Evolutionary conservation across 345 rosid genomes (phyloP), one percentile per base, ranked within the genome.

Genomic region (Pugionium cornutum): DNA sequence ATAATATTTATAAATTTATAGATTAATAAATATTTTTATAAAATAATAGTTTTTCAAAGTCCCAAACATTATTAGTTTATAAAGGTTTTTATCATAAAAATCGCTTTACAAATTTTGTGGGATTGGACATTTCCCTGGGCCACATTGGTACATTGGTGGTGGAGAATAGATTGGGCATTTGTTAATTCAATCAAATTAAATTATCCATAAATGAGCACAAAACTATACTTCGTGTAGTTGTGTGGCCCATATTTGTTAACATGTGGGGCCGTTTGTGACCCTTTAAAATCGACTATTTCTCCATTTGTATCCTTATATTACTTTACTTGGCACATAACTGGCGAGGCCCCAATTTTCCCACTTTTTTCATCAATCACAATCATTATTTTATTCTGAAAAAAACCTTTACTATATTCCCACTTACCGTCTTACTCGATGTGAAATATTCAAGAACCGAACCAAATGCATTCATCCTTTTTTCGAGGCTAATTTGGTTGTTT

Each of bases 301-400:
- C 34, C 26, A 61, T 60, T 55, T 53, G 49, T 40, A 55, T 2
- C 77, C 73, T 53, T 67, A 44, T 60, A 60, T 67, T 53, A 25
- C 46, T 44, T 67, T 66, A 46, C 62, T 59, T 73, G 68, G 62
- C 67, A 35, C 35, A 65, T 50, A 27, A 71, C 48, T 50, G 70
- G 65, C 35, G 50, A 45, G 25, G 76, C 1, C 51, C 67, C 58
- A 57, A 30, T 3, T 42, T 41, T 41, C 6, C 44, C 49, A 29
- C 31, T 31, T 33, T 1, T 5, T 1, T 41, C 10, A 6, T 4
- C 0, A 31, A 18, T 29, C 9, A 30, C 9, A 30, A 29, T 32
- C 18, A 42, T 42, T 42, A 42, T 1, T 53, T 62, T 44, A 8
- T 56, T 35, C 56, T 46, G 62, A 53, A 27, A 41, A 3, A 11